Evolutionary conservation across 208 protist species (phyloP).

Genomic region (Trypanosoma cruzi): DNA sequence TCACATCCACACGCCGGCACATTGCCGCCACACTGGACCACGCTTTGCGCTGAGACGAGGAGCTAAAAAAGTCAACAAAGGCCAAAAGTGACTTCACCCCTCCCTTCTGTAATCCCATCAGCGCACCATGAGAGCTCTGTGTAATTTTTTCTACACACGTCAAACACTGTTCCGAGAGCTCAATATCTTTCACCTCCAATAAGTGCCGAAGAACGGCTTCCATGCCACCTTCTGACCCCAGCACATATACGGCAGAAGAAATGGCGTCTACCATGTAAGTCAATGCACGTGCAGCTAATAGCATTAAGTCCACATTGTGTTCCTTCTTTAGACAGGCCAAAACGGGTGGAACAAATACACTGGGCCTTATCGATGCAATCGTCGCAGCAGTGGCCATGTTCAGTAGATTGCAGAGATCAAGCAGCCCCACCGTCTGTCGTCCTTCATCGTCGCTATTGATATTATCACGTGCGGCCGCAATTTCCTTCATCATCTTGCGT

Average conservation of each 20-base stretch:
- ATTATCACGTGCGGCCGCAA: constrained; percentile 33
- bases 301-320: constrained; percentile 89
- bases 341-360: constrained; percentile 65
- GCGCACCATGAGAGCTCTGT: constrained; percentile 35
- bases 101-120: constrained; percentile 55
- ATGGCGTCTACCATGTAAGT: constrained; percentile 92
- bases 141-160: constrained; percentile 92
- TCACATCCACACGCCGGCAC: constrained; percentile 54
- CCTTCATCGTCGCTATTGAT: constrained; percentile 65
- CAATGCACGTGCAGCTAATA: constrained; percentile 86
- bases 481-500: constrained; percentile 29
- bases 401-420: constrained; percentile 91
- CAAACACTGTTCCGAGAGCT: constrained; percentile 95
- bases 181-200: constrained; percentile 92
- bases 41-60: constrained; percentile 86
- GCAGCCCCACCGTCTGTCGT: constrained; percentile 50
- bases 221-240: constrained; percentile 59
- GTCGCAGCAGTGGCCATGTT: constrained; percentile 89
- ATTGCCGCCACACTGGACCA: constrained; percentile 78
- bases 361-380: constrained; percentile 63
- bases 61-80: constrained; percentile 95
- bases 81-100: constrained; percentile 85
- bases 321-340: constrained; percentile 73
- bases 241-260: constrained; percentile 56
- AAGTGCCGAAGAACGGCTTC: constrained; percentile 80